phyloP scores from a whole-genome alignment of 2,329 filamentous ascomycete species.

The Magnaporthiopsis incrustans region DNA sequence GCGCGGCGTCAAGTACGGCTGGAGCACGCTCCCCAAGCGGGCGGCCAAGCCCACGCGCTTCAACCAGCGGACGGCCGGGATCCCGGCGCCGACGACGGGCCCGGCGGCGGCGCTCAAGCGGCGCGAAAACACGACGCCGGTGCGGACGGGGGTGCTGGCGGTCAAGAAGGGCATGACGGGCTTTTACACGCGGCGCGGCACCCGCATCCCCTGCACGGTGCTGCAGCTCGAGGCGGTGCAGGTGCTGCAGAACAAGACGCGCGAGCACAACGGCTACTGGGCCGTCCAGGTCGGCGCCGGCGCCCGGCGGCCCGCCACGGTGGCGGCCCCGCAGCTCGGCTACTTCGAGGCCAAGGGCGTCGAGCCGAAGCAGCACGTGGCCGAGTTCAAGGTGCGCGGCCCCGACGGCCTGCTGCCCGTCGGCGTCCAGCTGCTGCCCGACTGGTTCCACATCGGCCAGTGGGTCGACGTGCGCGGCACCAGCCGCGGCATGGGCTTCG shows the following conservation, averaged over 20 bases:
- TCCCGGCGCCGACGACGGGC: slow-evolving; percentile 48
- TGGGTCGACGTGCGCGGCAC: slow-evolving; percentile 78
- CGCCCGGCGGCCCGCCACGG: slow-evolving; percentile 63
- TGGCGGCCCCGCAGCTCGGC: slow-evolving; percentile 75
- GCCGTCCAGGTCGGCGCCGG: slow-evolving; percentile 86
- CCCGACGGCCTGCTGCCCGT: slow-evolving; percentile 66
- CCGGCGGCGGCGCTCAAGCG: slow-evolving; percentile 54
- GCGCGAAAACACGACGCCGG: slow-evolving; percentile 48
- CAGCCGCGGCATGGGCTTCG: slow-evolving; percentile 85
- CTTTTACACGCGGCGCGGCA: slow-evolving; percentile 72
- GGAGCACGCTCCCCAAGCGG: slow-evolving; percentile 41
- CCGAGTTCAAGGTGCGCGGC: slow-evolving; percentile 79
- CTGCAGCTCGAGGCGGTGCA: slow-evolving; percentile 90
- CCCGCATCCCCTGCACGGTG: slow-evolving; percentile 79
- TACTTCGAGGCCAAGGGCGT: slow-evolving; percentile 80
- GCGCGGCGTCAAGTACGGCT: slow-evolving; percentile 51
- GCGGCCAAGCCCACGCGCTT: slow-evolving; percentile 49
- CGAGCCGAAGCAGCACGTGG: slow-evolving; percentile 73
- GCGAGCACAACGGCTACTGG: slow-evolving; percentile 77
- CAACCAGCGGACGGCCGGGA: slow-evolving; percentile 49
- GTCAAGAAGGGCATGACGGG: slow-evolving; percentile 96
- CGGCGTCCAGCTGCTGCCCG: slow-evolving; percentile 69
- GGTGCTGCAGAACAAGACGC: slow-evolving; percentile 80
- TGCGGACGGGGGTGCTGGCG: slow-evolving; percentile 74
- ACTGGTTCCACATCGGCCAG: slow-evolving; percentile 87